These are phyloP conservation scores for Suillus tomentosus DNA, from an alignment of 768 basidiomycete genomes.

Conservation along the genomic window DNA sequence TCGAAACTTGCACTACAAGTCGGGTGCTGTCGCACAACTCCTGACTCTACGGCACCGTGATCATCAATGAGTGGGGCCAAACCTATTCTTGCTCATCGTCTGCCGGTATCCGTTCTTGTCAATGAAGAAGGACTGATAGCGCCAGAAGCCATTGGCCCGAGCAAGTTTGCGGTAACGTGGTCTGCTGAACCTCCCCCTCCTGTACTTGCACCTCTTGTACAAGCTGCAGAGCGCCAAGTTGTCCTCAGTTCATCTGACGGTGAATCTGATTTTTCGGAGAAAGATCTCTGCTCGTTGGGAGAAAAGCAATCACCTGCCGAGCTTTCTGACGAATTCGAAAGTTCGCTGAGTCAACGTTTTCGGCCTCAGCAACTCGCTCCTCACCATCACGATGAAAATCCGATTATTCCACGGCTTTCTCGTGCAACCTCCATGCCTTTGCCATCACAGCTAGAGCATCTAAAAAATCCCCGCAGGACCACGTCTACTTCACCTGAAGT, in stretches of 20 bases:
- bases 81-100: constrained; percentile 51
- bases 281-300: constrained; percentile 33
- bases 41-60: constrained; percentile 3
- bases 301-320: constrained; percentile 35
- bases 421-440: constrained; percentile 80
- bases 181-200: constrained; percentile 47
- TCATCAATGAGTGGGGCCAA: constrained; percentile 31
- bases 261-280: constrained; percentile 54
- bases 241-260: constrained; percentile 52
- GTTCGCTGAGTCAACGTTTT: constrained; percentile 26
- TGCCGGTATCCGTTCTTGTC: constrained; percentile 40
- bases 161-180: constrained; percentile 64
- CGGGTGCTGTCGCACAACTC: not conserved
- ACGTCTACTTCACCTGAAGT: constrained; percentile 14
- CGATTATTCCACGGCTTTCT: constrained; percentile 56
- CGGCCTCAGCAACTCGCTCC: constrained; percentile 23
- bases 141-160: constrained; percentile 49
- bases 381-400: constrained; percentile 26
- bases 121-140: constrained; percentile 45
- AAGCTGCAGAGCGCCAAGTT: constrained; percentile 40
- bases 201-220: constrained; percentile 35
- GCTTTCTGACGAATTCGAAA: constrained; percentile 34
- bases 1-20: not conserved
- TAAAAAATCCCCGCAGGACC: constrained; percentile 66
- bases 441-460: constrained; percentile 74